Base-by-base conservation (phyloP, 202 grass and related monocot species). In the Thinopyrum obtusiflorum region DNA sequence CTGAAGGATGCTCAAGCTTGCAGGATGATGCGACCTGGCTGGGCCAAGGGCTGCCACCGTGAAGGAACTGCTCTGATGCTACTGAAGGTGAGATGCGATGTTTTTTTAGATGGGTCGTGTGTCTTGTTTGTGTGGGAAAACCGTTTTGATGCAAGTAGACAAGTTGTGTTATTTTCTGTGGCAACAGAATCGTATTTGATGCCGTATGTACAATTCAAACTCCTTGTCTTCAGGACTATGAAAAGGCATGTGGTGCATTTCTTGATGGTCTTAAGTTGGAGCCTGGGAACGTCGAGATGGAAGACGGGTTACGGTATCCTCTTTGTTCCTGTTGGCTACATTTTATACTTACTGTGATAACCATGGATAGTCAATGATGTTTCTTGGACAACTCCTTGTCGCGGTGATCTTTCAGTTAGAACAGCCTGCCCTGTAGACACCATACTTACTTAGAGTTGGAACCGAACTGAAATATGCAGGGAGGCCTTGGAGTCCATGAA, bases 231-330 rank as follows among this genome's bases (percentile, higher is more conserved):
- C 70, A 73, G 70, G 70, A 73, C 24, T 49, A 73, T 28, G 70
- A 75, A 28, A 75, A 53, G 44, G 71, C 71, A 18, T 75, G 44
- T 75, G 71, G 71, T 51, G 71, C 71, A 75, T 75, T 75, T 75
- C 71, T 75, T 11, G 71, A 75, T 29, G 71, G 42, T 51, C 24
- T 28, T 53, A 53, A 51, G 47, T 10, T 53, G 71, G 71, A 75
- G 71, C 71, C 44, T 29, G 42, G 71, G 44, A 75, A 53, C 7
- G 1, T 9, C 26, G 24, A 75, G 14, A 75, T 75, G 2, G 25
- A 75, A 47, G 70, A 73, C 9, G 44, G 42, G 24, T 29, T 75
- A 75, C 26, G 71, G 71, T 75, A 75, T 75, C 44, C 15, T 53
- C 17, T 9, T 53, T 53, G 44, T 27, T 9, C 44, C 71, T 75